Base-by-base conservation (phyloP, 1,284 basidiomycete genomes). In the Kalmanozyma brasiliensis region DNA sequence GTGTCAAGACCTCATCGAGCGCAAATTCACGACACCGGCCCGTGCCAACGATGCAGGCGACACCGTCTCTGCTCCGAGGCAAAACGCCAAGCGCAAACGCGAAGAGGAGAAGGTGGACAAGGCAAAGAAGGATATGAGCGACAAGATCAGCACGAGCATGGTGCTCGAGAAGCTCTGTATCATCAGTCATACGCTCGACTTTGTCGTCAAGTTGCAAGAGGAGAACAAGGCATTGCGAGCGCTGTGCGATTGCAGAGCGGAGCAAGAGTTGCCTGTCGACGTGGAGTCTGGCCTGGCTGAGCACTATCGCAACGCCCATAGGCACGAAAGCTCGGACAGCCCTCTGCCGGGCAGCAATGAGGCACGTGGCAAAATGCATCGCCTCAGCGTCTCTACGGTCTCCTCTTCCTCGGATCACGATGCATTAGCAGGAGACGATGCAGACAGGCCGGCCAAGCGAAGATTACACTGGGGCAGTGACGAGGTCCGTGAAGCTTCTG, bases 131-230 rank as follows among this genome's bases (percentile, higher is more conserved):
- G 65, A 72, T 16, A 63, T 73, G 49, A 52, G 52, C 16, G 53
- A 61, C 13, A 73, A 63, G 43, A 55, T 73, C n/a, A 16, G 42
- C 9, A 53, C 52, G 5, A 69, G 59, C 38, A 74, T 80, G 67
- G 72, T 79, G 13, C 68, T 80, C n/a, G 77, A 80, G 34, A 80
- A 80, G 67, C 68, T 80, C 42, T 79, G 78, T 49, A 78, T 81
- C 62, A 78, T 79, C 42, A 71, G 68, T 26, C 78, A 78, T 41
- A 74, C 75, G 10, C 74, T 78, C 19, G 65, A 75, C 47, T 73
- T 73, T 48, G 52, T 76, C 14, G 19, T 60, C 22, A 57, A 62
- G 43, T 40, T 76, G 43, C 61, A 62, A 20, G 51, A 60, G 17
- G 59, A 74, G 38, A 59, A 74, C 43, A 52, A 49, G 33, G 55